phyloP scores from a whole-genome alignment of 768 basidiomycete species.

The Flagelloscypha sp. region DNA sequence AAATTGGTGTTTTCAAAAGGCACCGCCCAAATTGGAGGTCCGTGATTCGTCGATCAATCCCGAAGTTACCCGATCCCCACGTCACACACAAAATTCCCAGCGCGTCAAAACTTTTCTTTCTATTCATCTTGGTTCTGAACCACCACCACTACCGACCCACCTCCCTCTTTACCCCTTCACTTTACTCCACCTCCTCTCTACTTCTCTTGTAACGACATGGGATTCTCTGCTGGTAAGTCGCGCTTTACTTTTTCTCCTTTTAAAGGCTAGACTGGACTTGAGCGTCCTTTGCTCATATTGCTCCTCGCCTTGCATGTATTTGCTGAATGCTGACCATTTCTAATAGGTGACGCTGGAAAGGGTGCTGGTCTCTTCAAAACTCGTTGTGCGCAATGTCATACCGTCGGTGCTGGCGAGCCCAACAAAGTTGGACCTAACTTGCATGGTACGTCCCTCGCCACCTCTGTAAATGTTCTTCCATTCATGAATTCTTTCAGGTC shows the following conservation, averaged over 20 bases:
- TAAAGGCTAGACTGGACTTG: background rate
- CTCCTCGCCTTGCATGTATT: constrained; percentile 4
- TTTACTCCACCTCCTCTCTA: constrained; percentile 7
- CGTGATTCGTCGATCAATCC: too few relatives aligned
- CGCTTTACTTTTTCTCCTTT: background rate
- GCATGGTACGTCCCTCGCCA: constrained; percentile 50
- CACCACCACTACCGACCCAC: constrained; percentile 12
- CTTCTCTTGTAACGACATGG: constrained; percentile 23
- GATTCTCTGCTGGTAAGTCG: constrained; percentile 32
- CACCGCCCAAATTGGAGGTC: too few relatives aligned
- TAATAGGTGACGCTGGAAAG: constrained; percentile 79
- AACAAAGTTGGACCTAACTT: constrained; percentile 95
- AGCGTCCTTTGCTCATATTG: background rate
- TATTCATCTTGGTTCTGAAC: too few relatives aligned
- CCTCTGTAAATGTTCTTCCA: constrained; percentile 3
- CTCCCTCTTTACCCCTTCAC: constrained; percentile 12
- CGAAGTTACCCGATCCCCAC: too few relatives aligned
- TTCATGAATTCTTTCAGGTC: constrained; percentile 25
- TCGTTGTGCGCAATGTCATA: constrained; percentile 92
- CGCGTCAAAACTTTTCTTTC: too few relatives aligned
- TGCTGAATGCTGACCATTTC: too few relatives aligned
- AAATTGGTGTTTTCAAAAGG: too few relatives aligned
- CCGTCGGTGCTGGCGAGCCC: constrained; percentile 63
- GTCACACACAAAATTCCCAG: too few relatives aligned
- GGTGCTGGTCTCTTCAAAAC: constrained; percentile 96